These are phyloP conservation scores for Fusarium heterosporum DNA, from an alignment of 2,329 filamentous ascomycete genomes.

Conservation along the genomic window DNA sequence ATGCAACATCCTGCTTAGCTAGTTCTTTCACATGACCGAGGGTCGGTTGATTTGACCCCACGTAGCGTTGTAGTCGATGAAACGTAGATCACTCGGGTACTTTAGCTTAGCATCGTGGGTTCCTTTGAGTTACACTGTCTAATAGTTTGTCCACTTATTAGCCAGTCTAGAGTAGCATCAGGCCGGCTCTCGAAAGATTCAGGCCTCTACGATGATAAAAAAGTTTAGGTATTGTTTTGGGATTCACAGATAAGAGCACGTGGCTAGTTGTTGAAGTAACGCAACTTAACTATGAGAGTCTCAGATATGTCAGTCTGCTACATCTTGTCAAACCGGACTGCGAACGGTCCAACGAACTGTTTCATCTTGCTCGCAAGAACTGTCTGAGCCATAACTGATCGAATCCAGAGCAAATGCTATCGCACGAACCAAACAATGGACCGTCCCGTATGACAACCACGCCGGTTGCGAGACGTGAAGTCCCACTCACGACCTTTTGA, in stretches of 20 bases:
- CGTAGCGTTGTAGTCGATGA: background rate
- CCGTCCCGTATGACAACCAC: conserved; percentile 7
- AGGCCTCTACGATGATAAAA: background rate
- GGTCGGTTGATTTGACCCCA: background rate
- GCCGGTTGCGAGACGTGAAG: background rate
- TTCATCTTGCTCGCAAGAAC: background rate
- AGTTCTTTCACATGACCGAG: background rate
- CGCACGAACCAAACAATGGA: conserved; percentile 19
- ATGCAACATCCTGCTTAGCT: background rate
- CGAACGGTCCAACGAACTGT: background rate
- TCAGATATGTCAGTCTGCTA: conserved; percentile 1
- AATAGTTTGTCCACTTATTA: background rate
- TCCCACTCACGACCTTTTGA: conserved; percentile 21
- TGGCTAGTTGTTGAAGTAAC: background rate
- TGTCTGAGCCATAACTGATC: conserved; percentile 3
- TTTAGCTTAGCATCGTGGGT: background rate
- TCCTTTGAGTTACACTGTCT: background rate
- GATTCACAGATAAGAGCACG: background rate
- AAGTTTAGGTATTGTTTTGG: background rate
- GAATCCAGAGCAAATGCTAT: conserved; percentile 7
- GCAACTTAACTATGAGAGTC: background rate
- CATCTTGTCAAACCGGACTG: conserved; percentile 8
- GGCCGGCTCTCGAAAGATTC: background rate
- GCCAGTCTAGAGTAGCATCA: background rate
- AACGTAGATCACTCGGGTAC: background rate